phyloP scores from a whole-genome alignment of 1,284 basidiomycete genomes.

The Tylopilus sp. region DNA sequence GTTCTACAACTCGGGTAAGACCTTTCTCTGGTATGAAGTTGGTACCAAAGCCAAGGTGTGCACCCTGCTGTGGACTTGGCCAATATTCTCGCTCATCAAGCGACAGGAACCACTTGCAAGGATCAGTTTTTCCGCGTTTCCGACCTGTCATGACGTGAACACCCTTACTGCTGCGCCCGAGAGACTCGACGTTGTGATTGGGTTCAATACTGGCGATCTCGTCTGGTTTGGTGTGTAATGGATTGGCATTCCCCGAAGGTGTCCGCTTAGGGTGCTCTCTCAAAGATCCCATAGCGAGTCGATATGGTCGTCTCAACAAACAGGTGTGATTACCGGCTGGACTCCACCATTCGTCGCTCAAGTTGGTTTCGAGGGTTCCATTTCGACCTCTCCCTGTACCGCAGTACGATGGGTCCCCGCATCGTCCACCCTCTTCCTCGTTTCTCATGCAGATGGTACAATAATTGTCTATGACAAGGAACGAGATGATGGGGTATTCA shows the following conservation, averaged over 20 bases:
- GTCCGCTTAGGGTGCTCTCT: slow-evolving; percentile 2
- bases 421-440: slow-evolving; percentile 81
- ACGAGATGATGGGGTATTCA: slow-evolving; percentile 78
- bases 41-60: slow-evolving; percentile 75
- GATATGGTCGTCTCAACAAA: slow-evolving; percentile 91
- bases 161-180: slow-evolving; percentile 71
- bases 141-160: slow-evolving; percentile 91
- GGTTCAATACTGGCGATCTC: slow-evolving; percentile 90
- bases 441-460: slow-evolving; percentile 87
- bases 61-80: slow-evolving; percentile 7
- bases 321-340: slow-evolving; percentile 44
- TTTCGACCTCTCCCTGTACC: slow-evolving; percentile 34
- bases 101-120: slow-evolving; percentile 79
- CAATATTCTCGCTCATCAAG: neutral
- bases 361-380: slow-evolving; percentile 17
- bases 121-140: slow-evolving; percentile 81
- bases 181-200: slow-evolving; percentile 86
- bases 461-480: slow-evolving; percentile 88
- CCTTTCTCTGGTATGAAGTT: slow-evolving; percentile 78
- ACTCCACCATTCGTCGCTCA: slow-evolving; percentile 19
- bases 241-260: neutral
- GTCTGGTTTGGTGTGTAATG: slow-evolving; percentile 76
- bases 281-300: slow-evolving; percentile 76
- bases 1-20: slow-evolving; percentile 81
- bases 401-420: slow-evolving; percentile 88